Evolutionary conservation across 352 stramenopile genomes (phyloP).

Genomic region (Globisporangium polare): DNA sequence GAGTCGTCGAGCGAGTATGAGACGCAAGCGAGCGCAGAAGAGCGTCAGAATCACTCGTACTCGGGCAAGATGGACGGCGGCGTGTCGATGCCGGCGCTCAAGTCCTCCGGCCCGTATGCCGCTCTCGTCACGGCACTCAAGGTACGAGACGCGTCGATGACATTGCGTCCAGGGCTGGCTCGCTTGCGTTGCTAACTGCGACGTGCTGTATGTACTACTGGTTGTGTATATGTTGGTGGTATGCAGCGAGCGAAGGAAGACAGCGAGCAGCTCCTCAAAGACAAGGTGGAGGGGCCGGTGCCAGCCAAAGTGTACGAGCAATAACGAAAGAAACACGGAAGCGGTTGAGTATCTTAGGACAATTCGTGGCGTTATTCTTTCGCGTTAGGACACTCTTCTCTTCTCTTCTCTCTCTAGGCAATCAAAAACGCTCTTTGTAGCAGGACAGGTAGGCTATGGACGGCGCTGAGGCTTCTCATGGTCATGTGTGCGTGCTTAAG

Average conservation of each 20-base stretch:
- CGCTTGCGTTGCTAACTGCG: too few relatives aligned
- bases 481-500: slow-evolving; percentile 5
- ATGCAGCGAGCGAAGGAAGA: slow-evolving; percentile 69
- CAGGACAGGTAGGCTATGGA: slow-evolving; percentile 1
- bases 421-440: neutral
- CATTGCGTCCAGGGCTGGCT: too few relatives aligned
- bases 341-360: neutral
- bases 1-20: slow-evolving; percentile 74
- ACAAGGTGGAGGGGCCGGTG: slow-evolving; percentile 78
- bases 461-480: neutral
- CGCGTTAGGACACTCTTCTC: neutral
- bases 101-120: slow-evolving; percentile 29
- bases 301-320: slow-evolving; percentile 61
- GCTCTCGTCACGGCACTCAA: slow-evolving; percentile 72
- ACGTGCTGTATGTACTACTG: too few relatives aligned
- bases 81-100: slow-evolving; percentile 49
- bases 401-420: neutral
- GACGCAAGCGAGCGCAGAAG: slow-evolving; percentile 22
- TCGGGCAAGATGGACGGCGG: slow-evolving; percentile 63
- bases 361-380: neutral
- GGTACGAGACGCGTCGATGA: slow-evolving; percentile 30
- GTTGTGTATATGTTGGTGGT: slow-evolving; percentile 7
- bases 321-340: slow-evolving; percentile 18
- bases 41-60: slow-evolving; percentile 63
- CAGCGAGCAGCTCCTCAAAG: slow-evolving; percentile 76